Percentiles rank a stretch among this genome's conserved stretches.
These are phyloP conservation scores for Avena insularis DNA, from an alignment of 176 grass and related monocot genomes.

Conservation along the genomic window DNA sequence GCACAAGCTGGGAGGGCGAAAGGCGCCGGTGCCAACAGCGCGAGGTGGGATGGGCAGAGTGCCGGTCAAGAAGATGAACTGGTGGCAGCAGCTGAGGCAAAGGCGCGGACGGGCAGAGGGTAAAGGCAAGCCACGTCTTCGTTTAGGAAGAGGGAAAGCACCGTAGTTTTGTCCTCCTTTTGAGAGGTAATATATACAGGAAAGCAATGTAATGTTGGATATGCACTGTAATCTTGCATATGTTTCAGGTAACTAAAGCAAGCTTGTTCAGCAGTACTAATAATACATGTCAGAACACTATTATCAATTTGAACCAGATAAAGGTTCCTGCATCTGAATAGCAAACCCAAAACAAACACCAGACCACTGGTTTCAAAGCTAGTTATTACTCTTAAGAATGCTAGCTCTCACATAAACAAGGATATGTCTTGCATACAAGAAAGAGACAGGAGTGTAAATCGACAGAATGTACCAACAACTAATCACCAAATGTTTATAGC, in stretches of 20 bases:
- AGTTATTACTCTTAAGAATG: no score
- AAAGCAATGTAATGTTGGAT: no score
- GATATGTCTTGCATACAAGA: neutral
- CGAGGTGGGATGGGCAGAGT: slow-evolving; percentile 1
- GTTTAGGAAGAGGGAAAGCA: slow-evolving; percentile 14
- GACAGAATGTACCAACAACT: slow-evolving; percentile 27
- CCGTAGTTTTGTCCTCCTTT: neutral
- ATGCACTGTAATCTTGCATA: no score
- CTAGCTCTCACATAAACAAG: neutral
- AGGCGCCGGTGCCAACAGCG: neutral
- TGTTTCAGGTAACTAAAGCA: no score
- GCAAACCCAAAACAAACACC: no score
- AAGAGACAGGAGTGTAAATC: neutral
- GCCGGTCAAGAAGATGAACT: slow-evolving; percentile 58
- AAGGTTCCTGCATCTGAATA: no score
- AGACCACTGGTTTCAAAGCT: no score
- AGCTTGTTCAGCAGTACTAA: no score
- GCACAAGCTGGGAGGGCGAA: slow-evolving; percentile 44
- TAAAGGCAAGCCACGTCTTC: slow-evolving; percentile 34
- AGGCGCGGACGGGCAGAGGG: neutral
- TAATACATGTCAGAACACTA: no score
- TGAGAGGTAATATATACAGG: no score
- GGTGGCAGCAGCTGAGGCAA: slow-evolving; percentile 56
- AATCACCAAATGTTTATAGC: neutral
- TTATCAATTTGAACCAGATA: no score